A percentile compares a stretch with the other conserved stretches of the same genome.
These are phyloP conservation scores for Ceratocystis cacaofunesta DNA, from an alignment of 2,329 filamentous ascomycete species.

Conservation along the genomic window DNA sequence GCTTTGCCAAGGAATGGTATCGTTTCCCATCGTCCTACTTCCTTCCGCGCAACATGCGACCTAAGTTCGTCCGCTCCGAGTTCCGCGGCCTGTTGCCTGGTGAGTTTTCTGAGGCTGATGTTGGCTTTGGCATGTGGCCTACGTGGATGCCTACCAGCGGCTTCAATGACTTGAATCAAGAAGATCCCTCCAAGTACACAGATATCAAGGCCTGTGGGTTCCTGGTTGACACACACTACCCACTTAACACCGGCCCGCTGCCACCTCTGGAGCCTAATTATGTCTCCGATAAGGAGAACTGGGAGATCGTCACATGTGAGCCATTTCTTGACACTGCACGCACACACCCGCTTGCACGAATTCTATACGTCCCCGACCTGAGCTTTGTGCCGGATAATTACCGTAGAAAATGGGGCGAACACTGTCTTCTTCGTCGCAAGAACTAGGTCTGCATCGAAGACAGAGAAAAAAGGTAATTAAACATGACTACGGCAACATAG, in stretches of 20 bases:
- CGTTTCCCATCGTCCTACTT: constrained; percentile 90
- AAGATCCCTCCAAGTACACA: constrained; percentile 77
- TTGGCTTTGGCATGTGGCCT: constrained; percentile 56
- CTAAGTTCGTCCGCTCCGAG: constrained; percentile 82
- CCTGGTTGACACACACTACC: constrained; percentile 75
- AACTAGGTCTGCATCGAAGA: constrained; percentile 14
- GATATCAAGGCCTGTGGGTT: constrained; percentile 64
- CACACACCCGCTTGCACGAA: constrained; percentile 59
- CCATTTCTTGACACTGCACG: constrained; percentile 65
- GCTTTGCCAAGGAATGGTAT: constrained; percentile 96
- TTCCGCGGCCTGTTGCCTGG: constrained; percentile 82
- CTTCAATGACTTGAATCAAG: constrained; percentile 83
- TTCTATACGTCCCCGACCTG: constrained; percentile 67
- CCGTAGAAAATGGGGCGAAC: constrained; percentile 68
- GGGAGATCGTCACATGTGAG: constrained; percentile 63
- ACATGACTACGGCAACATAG: not conserved
- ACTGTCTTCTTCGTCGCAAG: constrained; percentile 63
- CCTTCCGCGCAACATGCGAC: constrained; percentile 64
- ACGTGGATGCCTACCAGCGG: constrained; percentile 68
- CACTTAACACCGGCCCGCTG: constrained; percentile 30
- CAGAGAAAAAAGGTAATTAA: not conserved
- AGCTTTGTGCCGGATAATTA: constrained; percentile 53
- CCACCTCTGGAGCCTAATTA: constrained; percentile 57
- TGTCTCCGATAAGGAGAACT: constrained; percentile 54
- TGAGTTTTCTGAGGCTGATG: constrained; percentile 64